Base-by-base conservation (phyloP, 2,329 filamentous ascomycete species). In the Botrytis squamosa region DNA sequence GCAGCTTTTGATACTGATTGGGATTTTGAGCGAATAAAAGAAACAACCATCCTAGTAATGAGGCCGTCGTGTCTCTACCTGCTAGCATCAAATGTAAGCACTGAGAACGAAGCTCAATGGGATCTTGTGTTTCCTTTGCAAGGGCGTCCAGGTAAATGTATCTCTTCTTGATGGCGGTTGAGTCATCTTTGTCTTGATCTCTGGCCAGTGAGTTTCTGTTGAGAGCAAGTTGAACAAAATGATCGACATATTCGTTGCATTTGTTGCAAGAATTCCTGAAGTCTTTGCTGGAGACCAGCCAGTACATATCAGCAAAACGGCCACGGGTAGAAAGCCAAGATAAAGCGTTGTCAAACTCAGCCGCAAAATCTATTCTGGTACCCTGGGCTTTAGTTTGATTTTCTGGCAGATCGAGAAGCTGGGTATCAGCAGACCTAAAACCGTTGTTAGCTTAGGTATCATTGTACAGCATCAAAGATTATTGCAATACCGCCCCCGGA, bases 171-270 rank as follows among this genome's bases (percentile, higher is more conserved):
- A 83, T 84, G 44, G 88, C 72, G 90, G 82, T 20, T 8, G 12
- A 38, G 5, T 64, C 44, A 3, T 77, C 82, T 79, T 68, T 76
- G 29, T 82, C 81, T 70, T 57, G 74, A 77, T 79, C 78, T 75
- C 84, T 44, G 40, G 20, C 40, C 10, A 25, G 40, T 29, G 22
- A 46, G 20, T 44, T 46, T 62, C 29, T 70, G 14, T 59, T 5
- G 6, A 71, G 69, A 46, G 55, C 69, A 10, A 49, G 55, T 49
- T 83, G 80, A 86, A 69, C 44, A 25, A 42, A 87, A 55, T 81
- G 80, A 65, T 86, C 84, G 12, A 88, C 83, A 76, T 87, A 90
- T 18, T 79, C 78, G 65, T 85, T 82, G 62, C 77, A 80, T 29
- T 57, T 70, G 20, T 77, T 77, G 73, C 77, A 78, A 33, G 75